Base-by-base conservation (phyloP, 805 yeast genomes). In the Candida broadrunensis region DNA sequence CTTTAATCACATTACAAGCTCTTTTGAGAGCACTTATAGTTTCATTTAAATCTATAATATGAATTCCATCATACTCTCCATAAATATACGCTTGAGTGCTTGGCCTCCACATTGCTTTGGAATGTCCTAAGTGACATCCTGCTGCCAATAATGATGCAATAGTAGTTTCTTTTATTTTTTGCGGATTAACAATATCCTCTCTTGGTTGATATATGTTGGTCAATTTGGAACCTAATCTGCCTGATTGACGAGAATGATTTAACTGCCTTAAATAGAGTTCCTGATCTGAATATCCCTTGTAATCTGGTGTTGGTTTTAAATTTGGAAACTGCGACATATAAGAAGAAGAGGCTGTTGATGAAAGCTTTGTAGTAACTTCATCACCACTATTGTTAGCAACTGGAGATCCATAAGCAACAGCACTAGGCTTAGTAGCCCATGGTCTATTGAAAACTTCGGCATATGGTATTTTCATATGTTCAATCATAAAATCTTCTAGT, bases 41-140 rank as follows among this genome's bases (percentile, higher is more conserved):
- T 64, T 86, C 82, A 50, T 91, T 91, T 51, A 90, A 71, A 61
- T 91, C 96, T 51, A 93, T 90, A 38, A 93, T 78, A 61, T 89
- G 96, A 42, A 93, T 75, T n/a, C 89, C 96, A 45, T 88, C 83
- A 54, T 93, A 88, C 48, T 78, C 84, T 41, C 98, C 99, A 56
- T 84, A 84, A 34, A 91, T 76, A 60, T 74, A 93, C 9, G 95
- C 90, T 62, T 89, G 91, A 38, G 90, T 87, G 20, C 85, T 75
- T 8, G 89, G 81, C 51, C 95, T 80, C 79, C 83, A 85, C 46
- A 83, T 70, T 3, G 84, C 71, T 26, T 80, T 83, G n/a, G 96
- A 77, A 52, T 91, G 97, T 21, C 99, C 99, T 50, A 93, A 70
- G 62, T 93, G 99, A 35, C 91, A 91, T 38, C 97, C 97, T 0